phyloP scores from a whole-genome alignment of 768 basidiomycete species.

The Kwoniella dejecticola region DNA sequence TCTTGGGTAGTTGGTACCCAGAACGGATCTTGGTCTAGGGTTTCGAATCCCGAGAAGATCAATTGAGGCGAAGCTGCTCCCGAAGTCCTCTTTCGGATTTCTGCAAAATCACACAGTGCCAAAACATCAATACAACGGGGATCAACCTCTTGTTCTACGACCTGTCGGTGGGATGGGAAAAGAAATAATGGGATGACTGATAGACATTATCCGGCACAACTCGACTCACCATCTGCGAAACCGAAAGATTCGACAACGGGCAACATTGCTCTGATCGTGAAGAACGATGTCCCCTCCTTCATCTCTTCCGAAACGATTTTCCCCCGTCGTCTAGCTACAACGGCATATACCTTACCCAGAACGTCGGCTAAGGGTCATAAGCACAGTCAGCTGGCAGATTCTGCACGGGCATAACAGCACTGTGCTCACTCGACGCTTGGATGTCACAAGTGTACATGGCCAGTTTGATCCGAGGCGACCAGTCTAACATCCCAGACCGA shows the following conservation, averaged over 20 bases:
- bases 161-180: not conserved
- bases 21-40: slow-evolving; percentile 91
- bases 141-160: too few relatives aligned
- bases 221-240: slow-evolving; percentile 81
- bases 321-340: slow-evolving; percentile 86
- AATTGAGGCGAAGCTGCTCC: slow-evolving; percentile 97
- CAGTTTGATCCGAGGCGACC: slow-evolving; percentile 94
- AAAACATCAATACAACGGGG: too few relatives aligned
- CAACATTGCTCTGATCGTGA: slow-evolving; percentile 83
- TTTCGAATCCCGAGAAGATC: slow-evolving; percentile 96
- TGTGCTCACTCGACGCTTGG: slow-evolving; percentile 83
- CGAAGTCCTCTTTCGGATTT: slow-evolving; percentile 92
- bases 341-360: slow-evolving; percentile 93
- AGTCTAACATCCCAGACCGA: slow-evolving; percentile 84
- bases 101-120: slow-evolving; percentile 57
- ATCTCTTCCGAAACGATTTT: slow-evolving; percentile 95
- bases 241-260: slow-evolving; percentile 98
- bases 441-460: slow-evolving; percentile 99
- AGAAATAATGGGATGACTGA: not conserved
- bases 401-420: too few relatives aligned
- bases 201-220: too few relatives aligned
- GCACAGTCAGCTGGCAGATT: slow-evolving; percentile 5
- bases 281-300: slow-evolving; percentile 96
- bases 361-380: slow-evolving; percentile 71
- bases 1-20: slow-evolving; percentile 98